A percentile compares a stretch with the other conserved stretches of the same genome.
phyloP scores from a whole-genome alignment of 2,329 filamentous ascomycete genomes.

The Elsinoe arachidis region DNA sequence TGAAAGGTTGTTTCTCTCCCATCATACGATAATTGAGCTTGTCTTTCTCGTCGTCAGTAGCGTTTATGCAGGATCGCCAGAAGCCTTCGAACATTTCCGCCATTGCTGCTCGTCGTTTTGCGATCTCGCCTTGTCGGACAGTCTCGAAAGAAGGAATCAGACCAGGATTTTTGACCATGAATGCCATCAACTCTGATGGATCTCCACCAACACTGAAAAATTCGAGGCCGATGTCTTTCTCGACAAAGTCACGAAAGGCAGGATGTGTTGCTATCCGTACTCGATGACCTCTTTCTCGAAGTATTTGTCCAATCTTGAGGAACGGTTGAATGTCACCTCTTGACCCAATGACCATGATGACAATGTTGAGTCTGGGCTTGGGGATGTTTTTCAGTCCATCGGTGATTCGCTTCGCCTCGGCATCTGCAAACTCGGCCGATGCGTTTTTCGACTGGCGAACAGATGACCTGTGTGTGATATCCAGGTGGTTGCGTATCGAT shows the following conservation, averaged over 20 bases:
- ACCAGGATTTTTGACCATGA: slow-evolving; percentile 78
- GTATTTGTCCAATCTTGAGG: slow-evolving; percentile 61
- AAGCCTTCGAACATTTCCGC: slow-evolving; percentile 76
- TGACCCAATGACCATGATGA: slow-evolving; percentile 75
- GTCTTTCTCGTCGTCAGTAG: slow-evolving; percentile 60
- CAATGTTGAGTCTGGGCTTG: slow-evolving; percentile 59
- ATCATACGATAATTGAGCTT: slow-evolving; percentile 52
- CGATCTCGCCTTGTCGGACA: slow-evolving; percentile 64
- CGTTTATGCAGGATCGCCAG: slow-evolving; percentile 69
- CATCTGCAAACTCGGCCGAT: slow-evolving; percentile 15
- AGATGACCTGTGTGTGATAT: slow-evolving; percentile 15
- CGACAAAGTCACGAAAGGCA: slow-evolving; percentile 65
- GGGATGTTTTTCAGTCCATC: slow-evolving; percentile 15
- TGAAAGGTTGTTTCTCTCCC: slow-evolving; percentile 51
- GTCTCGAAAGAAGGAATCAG: slow-evolving; percentile 67
- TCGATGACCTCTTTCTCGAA: slow-evolving; percentile 65
- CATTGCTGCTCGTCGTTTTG: slow-evolving; percentile 58
- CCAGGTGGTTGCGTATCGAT: slow-evolving; percentile 50
- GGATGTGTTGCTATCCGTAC: slow-evolving; percentile 74
- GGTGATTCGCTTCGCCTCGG: slow-evolving; percentile 21
- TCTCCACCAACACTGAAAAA: slow-evolving; percentile 76
- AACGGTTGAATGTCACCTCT: slow-evolving; percentile 77
- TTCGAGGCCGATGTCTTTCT: slow-evolving; percentile 62
- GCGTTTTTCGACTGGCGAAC: not conserved
- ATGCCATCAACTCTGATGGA: slow-evolving; percentile 73